These are phyloP conservation scores for Eremomyces bilateralis DNA, from an alignment of 495 filamentous ascomycete species.

Conservation along the genomic window DNA sequence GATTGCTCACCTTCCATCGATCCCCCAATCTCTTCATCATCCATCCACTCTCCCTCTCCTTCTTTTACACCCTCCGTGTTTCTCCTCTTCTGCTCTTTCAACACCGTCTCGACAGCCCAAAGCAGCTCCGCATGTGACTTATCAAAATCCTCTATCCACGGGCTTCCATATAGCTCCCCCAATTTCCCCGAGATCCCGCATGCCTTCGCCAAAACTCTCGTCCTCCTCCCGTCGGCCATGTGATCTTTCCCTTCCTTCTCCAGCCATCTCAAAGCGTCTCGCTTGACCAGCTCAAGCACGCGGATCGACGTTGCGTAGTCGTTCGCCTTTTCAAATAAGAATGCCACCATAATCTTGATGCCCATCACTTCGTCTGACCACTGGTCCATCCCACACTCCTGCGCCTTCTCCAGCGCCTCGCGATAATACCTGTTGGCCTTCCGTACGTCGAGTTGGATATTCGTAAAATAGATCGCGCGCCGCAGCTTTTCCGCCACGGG, in stretches of 20 bases:
- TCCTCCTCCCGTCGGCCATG: slow-evolving; percentile 35
- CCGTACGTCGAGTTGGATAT: slow-evolving; percentile 44
- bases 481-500: slow-evolving; percentile 62
- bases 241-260: slow-evolving; percentile 30
- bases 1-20: slow-evolving; percentile 30
- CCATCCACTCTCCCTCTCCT: slow-evolving; percentile 55
- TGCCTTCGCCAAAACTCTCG: slow-evolving; percentile 45
- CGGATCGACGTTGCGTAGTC: slow-evolving; percentile 42
- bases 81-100: slow-evolving; percentile 51
- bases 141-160: slow-evolving; percentile 35
- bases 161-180: slow-evolving; percentile 49
- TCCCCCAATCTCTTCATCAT: slow-evolving; percentile 44
- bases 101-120: slow-evolving; percentile 61
- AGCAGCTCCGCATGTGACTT: slow-evolving; percentile 49
- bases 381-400: slow-evolving; percentile 56
- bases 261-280: slow-evolving; percentile 39
- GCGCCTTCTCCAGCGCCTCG: slow-evolving; percentile 45
- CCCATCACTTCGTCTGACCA: slow-evolving; percentile 80
- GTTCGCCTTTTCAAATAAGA: slow-evolving; percentile 53
- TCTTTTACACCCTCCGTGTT: slow-evolving; percentile 37
- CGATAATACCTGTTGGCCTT: slow-evolving; percentile 64
- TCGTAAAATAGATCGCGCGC: slow-evolving; percentile 69
- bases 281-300: slow-evolving; percentile 45
- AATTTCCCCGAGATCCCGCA: slow-evolving; percentile 61
- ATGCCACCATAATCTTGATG: slow-evolving; percentile 60